These are phyloP conservation scores for Brassica rapa DNA, from an alignment of 345 rosid species.

Conservation along the genomic window DNA sequence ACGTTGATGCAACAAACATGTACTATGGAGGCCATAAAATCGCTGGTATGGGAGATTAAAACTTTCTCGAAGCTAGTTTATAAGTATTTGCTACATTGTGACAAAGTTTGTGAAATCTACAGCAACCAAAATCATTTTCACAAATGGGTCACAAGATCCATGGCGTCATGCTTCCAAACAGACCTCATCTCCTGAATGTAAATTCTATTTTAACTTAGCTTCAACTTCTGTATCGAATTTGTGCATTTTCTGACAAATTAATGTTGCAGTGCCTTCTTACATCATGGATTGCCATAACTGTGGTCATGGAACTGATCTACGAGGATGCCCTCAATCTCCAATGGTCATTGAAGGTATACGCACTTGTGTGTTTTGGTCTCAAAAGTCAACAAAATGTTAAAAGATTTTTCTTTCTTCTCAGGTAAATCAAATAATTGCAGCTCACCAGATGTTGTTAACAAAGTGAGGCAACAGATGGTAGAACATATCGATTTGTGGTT, in stretches of 20 bases:
- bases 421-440: slow-evolving; percentile 74
- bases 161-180: slow-evolving; percentile 95
- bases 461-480: slow-evolving; percentile 69
- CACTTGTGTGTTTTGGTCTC: neutral
- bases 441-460: slow-evolving; percentile 66
- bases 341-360: slow-evolving; percentile 63
- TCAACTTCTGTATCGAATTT: neutral
- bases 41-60: slow-evolving; percentile 49
- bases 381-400: neutral
- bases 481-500: slow-evolving; percentile 80
- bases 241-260: neutral
- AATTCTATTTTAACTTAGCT: slow-evolving; percentile 27
- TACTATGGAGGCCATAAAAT: slow-evolving; percentile 84
- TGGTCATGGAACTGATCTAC: slow-evolving; percentile 89
- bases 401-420: slow-evolving; percentile 31
- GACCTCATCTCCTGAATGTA: slow-evolving; percentile 69
- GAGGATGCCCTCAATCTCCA: slow-evolving; percentile 91
- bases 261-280: slow-evolving; percentile 42
- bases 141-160: slow-evolving; percentile 94
- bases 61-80: slow-evolving; percentile 28
- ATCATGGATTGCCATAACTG: slow-evolving; percentile 75
- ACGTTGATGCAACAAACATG: slow-evolving; percentile 67
- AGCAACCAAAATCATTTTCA: slow-evolving; percentile 81
- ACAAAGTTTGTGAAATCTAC: slow-evolving; percentile 11
- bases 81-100: neutral